Evolutionary conservation across 2,329 filamentous ascomycete species (phyloP), one percentile per base, ranked within the genome.

Genomic region (Xylaria sp.): DNA sequence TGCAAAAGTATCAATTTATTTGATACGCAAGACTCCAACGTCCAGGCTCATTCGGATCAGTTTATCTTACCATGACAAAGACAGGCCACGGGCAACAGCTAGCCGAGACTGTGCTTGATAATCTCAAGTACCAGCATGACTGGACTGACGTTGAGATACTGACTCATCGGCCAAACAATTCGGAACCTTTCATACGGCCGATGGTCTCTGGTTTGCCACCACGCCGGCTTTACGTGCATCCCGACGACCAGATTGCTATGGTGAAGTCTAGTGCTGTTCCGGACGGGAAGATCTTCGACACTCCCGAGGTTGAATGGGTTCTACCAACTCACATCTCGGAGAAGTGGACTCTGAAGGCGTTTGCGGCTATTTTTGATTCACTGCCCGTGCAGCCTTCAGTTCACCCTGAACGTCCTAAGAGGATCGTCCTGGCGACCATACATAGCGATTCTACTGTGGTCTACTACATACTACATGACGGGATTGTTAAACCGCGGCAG

Each of bases 381-480:
- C 81, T 91, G 56, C 78, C 75, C 73, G 81, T 18, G 75, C 80
- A 67, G 69, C 86, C 57, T 84, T 87, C 62, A 81, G 81, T 59
- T 76, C 74, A 62, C 49, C 78, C 79, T 52, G 84, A 80, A 68
- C 83, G 87, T 20, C 83, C 83, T 57, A 95, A 94, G 83, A 85
- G 92, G 69, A 79, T 94, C 12, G 78, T 95, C n/a, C 83, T 96
- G 61, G 92, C 91, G 18, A 92, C 91, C 2, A 83, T 94, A 57
- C 91, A 94, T 77, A 89, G 92, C 75, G 93, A 96, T 80, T 94
- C 92, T 72, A 95, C 93, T 0, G 86, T 96, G 20, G 91, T 93
- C 49, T 96, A 95, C 81, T 96, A 96, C 78, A 86, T 94, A 71
- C 88, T 95, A 79, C 92, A 95, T 75, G 92, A 95, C 79, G 93